A percentile compares a stretch with the other conserved stretches of the same genome.
These are phyloP conservation scores for Vitis vinifera DNA, from an alignment of 164 flowering plant genomes.

Conservation along the genomic window DNA sequence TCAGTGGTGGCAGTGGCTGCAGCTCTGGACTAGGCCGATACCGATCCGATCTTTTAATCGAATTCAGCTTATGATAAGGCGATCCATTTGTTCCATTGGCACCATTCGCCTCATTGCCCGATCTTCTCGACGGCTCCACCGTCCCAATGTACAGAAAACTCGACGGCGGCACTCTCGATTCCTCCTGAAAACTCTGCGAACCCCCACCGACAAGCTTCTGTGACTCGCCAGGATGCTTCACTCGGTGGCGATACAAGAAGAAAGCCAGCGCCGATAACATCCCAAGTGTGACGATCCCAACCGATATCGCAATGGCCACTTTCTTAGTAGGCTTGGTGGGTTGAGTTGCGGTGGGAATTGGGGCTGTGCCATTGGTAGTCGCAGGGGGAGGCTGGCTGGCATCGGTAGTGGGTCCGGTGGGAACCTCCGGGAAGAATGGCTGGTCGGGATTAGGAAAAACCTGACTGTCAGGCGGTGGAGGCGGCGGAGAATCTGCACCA, in stretches of 20 bases:
- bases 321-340: slow-evolving; percentile 53
- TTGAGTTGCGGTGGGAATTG: slow-evolving; percentile 45
- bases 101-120: slow-evolving; percentile 20
- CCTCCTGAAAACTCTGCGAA: slow-evolving; percentile 31
- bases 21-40: slow-evolving; percentile 92
- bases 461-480: slow-evolving; percentile 29
- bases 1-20: slow-evolving; percentile 85
- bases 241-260: slow-evolving; percentile 59
- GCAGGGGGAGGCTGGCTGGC: slow-evolving; percentile 26
- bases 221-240: slow-evolving; percentile 46
- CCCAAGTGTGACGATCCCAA: slow-evolving; percentile 73
- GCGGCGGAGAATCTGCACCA: slow-evolving; percentile 29
- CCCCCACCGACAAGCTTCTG: slow-evolving; percentile 57
- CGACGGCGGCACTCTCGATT: slow-evolving; percentile 43
- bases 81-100: slow-evolving; percentile 37
- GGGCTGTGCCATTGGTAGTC: slow-evolving; percentile 28
- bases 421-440: slow-evolving; percentile 82
- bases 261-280: slow-evolving; percentile 79
- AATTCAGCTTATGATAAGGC: slow-evolving; percentile 64
- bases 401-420: slow-evolving; percentile 37
- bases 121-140: slow-evolving; percentile 54
- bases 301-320: slow-evolving; percentile 68
- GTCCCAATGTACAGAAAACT: slow-evolving; percentile 83
- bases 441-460: slow-evolving; percentile 40
- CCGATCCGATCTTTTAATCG: slow-evolving; percentile 55